A percentile compares a stretch with the other conserved stretches of the same genome.
Evolutionary conservation across 1,284 basidiomycete genomes (phyloP).

Genomic region (Agroathelia rolfsii): DNA sequence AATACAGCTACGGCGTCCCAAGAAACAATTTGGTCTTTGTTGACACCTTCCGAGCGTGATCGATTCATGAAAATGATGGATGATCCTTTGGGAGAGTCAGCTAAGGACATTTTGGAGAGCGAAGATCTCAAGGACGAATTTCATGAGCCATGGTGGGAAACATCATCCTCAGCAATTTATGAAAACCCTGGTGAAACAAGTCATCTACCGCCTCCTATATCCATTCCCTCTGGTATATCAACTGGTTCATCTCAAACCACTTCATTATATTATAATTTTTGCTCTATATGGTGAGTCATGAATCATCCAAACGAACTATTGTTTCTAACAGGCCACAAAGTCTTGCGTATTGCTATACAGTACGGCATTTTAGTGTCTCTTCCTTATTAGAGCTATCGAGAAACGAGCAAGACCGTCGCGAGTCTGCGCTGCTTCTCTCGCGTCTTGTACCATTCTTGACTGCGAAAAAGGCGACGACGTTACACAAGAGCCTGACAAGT

Average conservation of each 20-base stretch:
- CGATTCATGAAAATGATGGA: constrained; percentile 48
- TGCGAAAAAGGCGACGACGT: constrained; percentile 41
- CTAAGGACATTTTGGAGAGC: constrained; percentile 48
- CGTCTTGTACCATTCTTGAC: constrained; percentile 51
- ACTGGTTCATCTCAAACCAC: constrained; percentile 14
- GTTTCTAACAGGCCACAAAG: constrained; percentile 32
- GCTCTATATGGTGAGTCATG: constrained; percentile 48
- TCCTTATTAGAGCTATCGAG: constrained; percentile 34
- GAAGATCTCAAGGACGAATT: constrained; percentile 38
- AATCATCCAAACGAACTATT: constrained; percentile 2
- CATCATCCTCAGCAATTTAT: constrained; percentile 8
- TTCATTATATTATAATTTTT: constrained; percentile 54
- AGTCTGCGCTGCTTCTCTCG: constrained; percentile 37
- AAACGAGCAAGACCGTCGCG: constrained; percentile 31
- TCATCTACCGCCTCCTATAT: constrained; percentile 9
- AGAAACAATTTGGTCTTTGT: constrained; percentile 53
- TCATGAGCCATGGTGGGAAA: constrained; percentile 59
- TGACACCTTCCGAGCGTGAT: constrained; percentile 47
- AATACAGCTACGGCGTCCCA: constrained; percentile 39
- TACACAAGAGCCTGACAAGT: constrained; percentile 37
- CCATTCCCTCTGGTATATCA: constrained; percentile 4
- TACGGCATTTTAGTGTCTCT: constrained; percentile 48
- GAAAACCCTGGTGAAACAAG: constrained; percentile 13
- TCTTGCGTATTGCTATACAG: constrained; percentile 54
- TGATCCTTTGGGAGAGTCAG: constrained; percentile 48